These are phyloP conservation scores for Naganishia sp. DNA, from an alignment of 1,284 basidiomycete genomes.

Conservation along the genomic window DNA sequence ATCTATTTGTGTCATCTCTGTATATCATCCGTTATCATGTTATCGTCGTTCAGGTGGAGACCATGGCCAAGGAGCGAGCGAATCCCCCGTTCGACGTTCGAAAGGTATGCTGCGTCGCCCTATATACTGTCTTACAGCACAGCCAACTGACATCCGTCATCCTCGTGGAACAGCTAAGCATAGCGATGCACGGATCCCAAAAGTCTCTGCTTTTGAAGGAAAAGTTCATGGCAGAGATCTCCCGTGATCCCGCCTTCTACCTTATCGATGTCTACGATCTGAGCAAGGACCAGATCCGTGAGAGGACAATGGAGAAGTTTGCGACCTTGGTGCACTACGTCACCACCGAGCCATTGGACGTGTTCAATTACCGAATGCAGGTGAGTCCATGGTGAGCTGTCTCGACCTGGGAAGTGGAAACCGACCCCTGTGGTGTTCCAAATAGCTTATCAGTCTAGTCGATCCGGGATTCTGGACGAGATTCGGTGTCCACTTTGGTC, in stretches of 20 bases:
- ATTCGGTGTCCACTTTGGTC: conserved; percentile 60
- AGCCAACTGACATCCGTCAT: background rate
- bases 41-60: conserved; percentile 46
- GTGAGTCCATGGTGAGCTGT: conserved; percentile 41
- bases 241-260: conserved; percentile 59
- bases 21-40: too few species aligned
- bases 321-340: conserved; percentile 56
- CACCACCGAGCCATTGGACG: conserved; percentile 55
- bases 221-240: conserved; percentile 58
- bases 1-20: too few species aligned
- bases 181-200: conserved; percentile 53
- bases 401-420: background rate
- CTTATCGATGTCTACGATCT: conserved; percentile 61
- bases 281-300: conserved; percentile 58
- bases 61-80: conserved; percentile 54
- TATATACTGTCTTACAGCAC: background rate
- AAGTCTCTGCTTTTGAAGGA: conserved; percentile 52
- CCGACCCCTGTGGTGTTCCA: background rate
- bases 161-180: conserved; percentile 39
- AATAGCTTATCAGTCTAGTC: conserved; percentile 51
- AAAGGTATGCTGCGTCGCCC: conserved; percentile 39
- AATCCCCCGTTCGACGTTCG: conserved; percentile 59
- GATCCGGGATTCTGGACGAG: conserved; percentile 62
- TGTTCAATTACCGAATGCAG: conserved; percentile 59
- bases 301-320: conserved; percentile 58